phyloP scores from a whole-genome alignment of 2,329 filamentous ascomycete genomes.

The Aspergillus oerlinghausenensis region DNA sequence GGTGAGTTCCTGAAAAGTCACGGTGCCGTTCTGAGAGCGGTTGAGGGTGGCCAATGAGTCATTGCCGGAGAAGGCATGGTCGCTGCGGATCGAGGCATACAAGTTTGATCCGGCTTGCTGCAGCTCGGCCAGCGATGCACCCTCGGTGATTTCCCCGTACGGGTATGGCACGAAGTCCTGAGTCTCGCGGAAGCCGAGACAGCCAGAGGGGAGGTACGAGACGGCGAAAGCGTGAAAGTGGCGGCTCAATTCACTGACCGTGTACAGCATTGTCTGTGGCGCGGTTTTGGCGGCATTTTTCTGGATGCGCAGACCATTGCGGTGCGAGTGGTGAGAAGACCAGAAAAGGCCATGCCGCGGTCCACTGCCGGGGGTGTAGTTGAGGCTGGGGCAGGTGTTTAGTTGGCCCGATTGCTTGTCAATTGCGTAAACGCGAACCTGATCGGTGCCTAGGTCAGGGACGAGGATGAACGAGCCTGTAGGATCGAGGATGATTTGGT shows the following conservation, averaged over 20 bases:
- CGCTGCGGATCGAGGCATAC: constrained; percentile 31
- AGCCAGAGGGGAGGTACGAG: constrained; percentile 25
- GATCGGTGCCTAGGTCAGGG: constrained; percentile 63
- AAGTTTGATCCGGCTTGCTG: constrained; percentile 16
- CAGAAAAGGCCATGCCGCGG: constrained; percentile 63
- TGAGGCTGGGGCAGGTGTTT: constrained; percentile 40
- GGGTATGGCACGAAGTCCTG: constrained; percentile 26
- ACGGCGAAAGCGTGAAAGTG: constrained; percentile 47
- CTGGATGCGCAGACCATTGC: not conserved
- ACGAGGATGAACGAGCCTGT: constrained; percentile 59
- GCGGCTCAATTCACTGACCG: constrained; percentile 57
- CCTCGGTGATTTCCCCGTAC: constrained; percentile 19
- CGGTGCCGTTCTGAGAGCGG: constrained; percentile 56
- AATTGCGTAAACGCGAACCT: constrained; percentile 57
- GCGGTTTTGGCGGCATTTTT: constrained; percentile 5
- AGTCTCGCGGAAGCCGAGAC: constrained; percentile 19
- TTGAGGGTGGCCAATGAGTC: constrained; percentile 28
- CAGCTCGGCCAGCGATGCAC: constrained; percentile 26
- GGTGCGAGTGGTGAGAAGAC: constrained; percentile 13
- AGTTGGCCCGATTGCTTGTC: constrained; percentile 43
- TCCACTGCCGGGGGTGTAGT: constrained; percentile 51
- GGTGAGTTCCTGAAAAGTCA: constrained; percentile 55
- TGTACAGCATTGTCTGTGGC: constrained; percentile 27
- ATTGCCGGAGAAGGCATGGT: constrained; percentile 22
- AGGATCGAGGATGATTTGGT: constrained; percentile 62